Evolutionary conservation across 371 early-diverging fungal species (phyloP).

Genomic region (Haplosporangium sp.): DNA sequence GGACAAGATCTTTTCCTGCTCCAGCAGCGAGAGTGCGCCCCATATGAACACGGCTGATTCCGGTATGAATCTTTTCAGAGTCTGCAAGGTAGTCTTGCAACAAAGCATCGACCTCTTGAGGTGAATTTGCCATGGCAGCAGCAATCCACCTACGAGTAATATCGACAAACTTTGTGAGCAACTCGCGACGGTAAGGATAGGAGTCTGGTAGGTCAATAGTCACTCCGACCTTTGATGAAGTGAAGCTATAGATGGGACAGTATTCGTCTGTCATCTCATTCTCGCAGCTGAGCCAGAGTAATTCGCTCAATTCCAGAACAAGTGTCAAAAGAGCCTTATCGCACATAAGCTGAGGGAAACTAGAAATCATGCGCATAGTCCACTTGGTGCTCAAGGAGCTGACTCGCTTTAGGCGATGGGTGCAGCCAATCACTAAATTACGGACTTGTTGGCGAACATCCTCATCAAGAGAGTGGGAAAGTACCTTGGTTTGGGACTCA

Average conservation of each 20-base stretch:
- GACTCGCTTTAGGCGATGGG: constrained; percentile 78
- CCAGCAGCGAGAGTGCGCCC: constrained; percentile 83
- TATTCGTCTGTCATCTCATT: constrained; percentile 86
- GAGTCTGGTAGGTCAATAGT: constrained; percentile 84
- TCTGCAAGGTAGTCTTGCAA: constrained; percentile 77
- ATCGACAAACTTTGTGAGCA: constrained; percentile 73
- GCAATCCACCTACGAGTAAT: constrained; percentile 78
- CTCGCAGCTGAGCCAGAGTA: constrained; percentile 85
- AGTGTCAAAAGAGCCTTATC: constrained; percentile 72
- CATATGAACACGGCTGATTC: constrained; percentile 71
- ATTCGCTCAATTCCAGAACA: constrained; percentile 80
- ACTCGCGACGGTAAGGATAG: constrained; percentile 76
- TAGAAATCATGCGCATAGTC: constrained; percentile 63
- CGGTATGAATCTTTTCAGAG: constrained; percentile 61
- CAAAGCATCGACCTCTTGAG: constrained; percentile 73
- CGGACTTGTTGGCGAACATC: constrained; percentile 68
- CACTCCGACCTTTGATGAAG: constrained; percentile 70
- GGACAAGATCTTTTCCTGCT: constrained; percentile 67
- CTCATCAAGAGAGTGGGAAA: constrained; percentile 62
- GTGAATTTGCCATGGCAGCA: constrained; percentile 58
- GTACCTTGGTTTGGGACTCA: constrained; percentile 65
- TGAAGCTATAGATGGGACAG: constrained; percentile 79
- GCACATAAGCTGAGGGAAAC: constrained; percentile 81
- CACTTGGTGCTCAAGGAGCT: constrained; percentile 70
- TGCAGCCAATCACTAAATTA: constrained; percentile 70